These are phyloP conservation scores for Cymbopogon citratus DNA, from an alignment of 176 grass and related monocot genomes.

Conservation along the genomic window DNA sequence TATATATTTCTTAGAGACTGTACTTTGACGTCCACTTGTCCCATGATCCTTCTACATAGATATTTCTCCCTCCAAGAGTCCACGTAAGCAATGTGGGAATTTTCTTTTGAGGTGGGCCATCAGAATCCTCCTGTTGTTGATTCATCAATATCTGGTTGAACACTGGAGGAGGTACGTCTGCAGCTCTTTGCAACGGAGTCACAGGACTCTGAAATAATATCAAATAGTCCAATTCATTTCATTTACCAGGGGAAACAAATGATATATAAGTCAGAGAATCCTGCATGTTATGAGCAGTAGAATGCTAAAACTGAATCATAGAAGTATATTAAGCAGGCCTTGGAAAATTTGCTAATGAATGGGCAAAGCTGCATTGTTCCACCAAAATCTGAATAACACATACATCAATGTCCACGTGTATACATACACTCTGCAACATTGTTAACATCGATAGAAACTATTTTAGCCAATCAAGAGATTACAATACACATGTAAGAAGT, in stretches of 20 bases:
- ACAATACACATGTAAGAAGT: background rate
- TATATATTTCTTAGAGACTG: background rate
- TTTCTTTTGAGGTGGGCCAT: conserved; percentile 58
- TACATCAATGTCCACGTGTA: background rate
- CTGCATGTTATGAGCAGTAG: background rate
- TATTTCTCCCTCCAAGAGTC: conserved; percentile 63
- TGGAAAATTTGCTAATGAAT: background rate
- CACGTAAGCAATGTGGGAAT: conserved; percentile 71
- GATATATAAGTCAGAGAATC: background rate
- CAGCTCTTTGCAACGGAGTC: conserved; percentile 59
- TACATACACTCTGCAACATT: background rate
- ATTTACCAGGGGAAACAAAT: background rate
- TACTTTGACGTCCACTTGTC: conserved; percentile 82
- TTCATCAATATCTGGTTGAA: conserved; percentile 69
- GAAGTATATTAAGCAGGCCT: background rate
- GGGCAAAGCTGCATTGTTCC: background rate
- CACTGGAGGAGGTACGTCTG: conserved; percentile 46
- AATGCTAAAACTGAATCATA: background rate
- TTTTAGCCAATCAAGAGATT: too few relatives aligned
- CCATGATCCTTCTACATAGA: conserved; percentile 91
- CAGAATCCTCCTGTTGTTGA: conserved; percentile 36
- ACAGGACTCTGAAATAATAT: conserved; percentile 63
- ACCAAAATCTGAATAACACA: background rate
- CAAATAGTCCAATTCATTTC: background rate
- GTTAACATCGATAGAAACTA: too few relatives aligned